Evolutionary conservation across 257 asterid species (phyloP).

Genomic region (Plantago ovata): DNA sequence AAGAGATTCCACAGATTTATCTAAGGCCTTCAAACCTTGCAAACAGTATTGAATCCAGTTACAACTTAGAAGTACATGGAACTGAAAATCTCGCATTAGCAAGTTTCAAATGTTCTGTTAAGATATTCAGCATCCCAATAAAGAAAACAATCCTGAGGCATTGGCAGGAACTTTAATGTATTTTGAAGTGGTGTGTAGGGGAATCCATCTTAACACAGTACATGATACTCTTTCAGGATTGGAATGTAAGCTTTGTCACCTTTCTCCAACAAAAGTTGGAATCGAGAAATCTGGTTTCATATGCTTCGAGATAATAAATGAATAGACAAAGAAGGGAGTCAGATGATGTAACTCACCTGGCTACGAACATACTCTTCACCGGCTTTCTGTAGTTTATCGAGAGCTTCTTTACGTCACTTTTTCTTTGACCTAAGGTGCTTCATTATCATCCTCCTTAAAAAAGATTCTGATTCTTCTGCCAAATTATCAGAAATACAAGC

Average conservation of each 20-base stretch:
- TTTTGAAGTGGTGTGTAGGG: too few species aligned
- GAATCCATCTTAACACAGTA: too few species aligned
- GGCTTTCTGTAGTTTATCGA: conserved; percentile 81
- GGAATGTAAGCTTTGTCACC: too few species aligned
- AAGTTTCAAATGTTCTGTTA: conserved; percentile 1
- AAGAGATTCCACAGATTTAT: conserved; percentile 76
- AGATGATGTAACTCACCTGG: conserved; percentile 50
- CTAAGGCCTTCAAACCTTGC: conserved; percentile 88
- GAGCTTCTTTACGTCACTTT: conserved; percentile 63
- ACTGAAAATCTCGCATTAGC: not conserved
- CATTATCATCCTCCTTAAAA: conserved; percentile 43
- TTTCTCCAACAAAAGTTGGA: too few species aligned
- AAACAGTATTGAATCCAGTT: conserved; percentile 20
- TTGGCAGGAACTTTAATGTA: too few species aligned
- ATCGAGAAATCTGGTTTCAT: conserved; percentile 7
- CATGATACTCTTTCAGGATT: too few species aligned
- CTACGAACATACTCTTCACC: conserved; percentile 84
- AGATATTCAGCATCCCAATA: conserved; percentile 1
- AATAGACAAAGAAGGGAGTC: too few species aligned
- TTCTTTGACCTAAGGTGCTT: conserved; percentile 44
- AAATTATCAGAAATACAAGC: conserved; percentile 45
- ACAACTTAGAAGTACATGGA: not conserved
- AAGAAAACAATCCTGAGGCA: not conserved
- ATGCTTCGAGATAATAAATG: conserved; percentile 9
- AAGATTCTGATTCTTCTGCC: conserved; percentile 66